Evolutionary conservation across 1,284 basidiomycete genomes (phyloP), one percentile per base, ranked within the genome.

Genomic region (Ceratobasidium sp.): DNA sequence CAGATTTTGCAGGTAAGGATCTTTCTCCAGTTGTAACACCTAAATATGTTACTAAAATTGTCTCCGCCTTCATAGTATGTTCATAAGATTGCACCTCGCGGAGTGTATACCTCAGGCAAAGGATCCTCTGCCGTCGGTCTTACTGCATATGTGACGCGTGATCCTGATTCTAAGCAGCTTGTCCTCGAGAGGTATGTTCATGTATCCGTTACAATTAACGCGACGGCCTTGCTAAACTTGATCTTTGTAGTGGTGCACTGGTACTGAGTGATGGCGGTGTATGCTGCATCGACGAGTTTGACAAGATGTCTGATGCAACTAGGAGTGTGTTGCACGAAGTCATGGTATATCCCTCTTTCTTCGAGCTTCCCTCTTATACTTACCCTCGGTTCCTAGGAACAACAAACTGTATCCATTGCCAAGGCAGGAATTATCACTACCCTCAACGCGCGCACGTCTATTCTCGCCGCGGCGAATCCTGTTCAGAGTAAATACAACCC

Each of bases 391-490:
- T 59, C 22, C 78, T 60, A 95, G 95, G 97, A 99, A 89, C 97
- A 99, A 91, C 97, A 99, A 92, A 99, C 97, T 0, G 96, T 99
- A 1, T 99, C 97, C 1, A 97, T 99, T 76, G 98, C 98, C n/a
- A 99, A 99, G 84, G 97, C 97, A 0, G 98, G 98, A 11, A 99
- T 99, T 80, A 99, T 99, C 82, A 99, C 97, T 0, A 99, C 98
- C 0, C 87, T 99, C 77, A 99, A 99, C 79, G 97, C 98, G 0
- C 89, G 98, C 45, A 99, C 97, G 0, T 99, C 98, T 0, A 96
- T 99, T 78, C 87, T 99, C 1, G 97, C 97, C 0, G 97, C 97
- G 8, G 97, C 97, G 50, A 99, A 99, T 83, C 97, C 97, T 0
- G 93, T 99, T 44, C 95, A 96, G 44, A 97, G 95, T 0, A 96